Evolutionary conservation across 352 stramenopile species (phyloP).

Genomic region (Phytophthora brassicae): DNA sequence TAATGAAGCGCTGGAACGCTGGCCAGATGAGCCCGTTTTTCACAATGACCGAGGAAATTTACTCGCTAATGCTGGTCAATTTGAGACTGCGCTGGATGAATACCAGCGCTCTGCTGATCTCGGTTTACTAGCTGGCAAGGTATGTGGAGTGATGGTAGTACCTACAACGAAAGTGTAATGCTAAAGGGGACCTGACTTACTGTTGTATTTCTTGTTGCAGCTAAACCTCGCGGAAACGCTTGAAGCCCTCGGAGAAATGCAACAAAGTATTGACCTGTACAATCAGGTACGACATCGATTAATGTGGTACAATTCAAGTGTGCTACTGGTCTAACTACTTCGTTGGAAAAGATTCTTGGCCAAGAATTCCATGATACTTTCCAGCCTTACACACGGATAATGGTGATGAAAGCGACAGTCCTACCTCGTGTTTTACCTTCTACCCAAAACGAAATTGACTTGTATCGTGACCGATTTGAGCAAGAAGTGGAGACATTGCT

Average conservation of each 20-base stretch:
- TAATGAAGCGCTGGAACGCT: slow-evolving; percentile 45
- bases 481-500: slow-evolving; percentile 42
- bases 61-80: slow-evolving; percentile 49
- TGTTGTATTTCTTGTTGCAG: slow-evolving; percentile 24
- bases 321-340: neutral
- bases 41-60: slow-evolving; percentile 64
- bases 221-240: slow-evolving; percentile 56
- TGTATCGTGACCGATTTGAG: slow-evolving; percentile 44
- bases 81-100: slow-evolving; percentile 58
- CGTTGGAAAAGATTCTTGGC: slow-evolving; percentile 32
- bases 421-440: slow-evolving; percentile 62
- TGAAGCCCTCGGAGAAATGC: slow-evolving; percentile 58
- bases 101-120: slow-evolving; percentile 50
- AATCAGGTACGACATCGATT: slow-evolving; percentile 32
- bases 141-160: slow-evolving; percentile 17
- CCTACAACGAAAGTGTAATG: neutral
- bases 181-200: slow-evolving; percentile 3
- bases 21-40: slow-evolving; percentile 56
- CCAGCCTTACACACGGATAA: slow-evolving; percentile 38
- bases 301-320: neutral
- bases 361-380: slow-evolving; percentile 22
- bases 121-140: slow-evolving; percentile 49
- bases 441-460: slow-evolving; percentile 53
- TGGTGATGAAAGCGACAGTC: slow-evolving; percentile 66
- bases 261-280: slow-evolving; percentile 57